Evolutionary conservation across 78 protist genomes (phyloP), one percentile per base, ranked within the genome.

Genomic region (Planoprotostelium fungivorum): DNA sequence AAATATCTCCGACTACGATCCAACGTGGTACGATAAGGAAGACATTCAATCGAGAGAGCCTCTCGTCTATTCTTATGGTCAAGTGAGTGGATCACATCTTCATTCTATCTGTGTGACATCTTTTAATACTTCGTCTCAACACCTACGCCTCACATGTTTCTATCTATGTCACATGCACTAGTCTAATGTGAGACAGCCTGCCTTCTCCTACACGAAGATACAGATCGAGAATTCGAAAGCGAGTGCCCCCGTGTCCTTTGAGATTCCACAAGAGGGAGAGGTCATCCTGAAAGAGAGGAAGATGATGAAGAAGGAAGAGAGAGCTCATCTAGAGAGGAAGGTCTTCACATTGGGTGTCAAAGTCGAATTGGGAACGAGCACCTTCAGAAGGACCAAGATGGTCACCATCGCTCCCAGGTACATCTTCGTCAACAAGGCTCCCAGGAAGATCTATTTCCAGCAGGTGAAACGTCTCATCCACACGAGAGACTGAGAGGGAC

Each of bases 381-480:
- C 86, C 36, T 37, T 92, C 23, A 87, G 87, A 84, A 63, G 92
- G 34, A 92, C 94, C 0, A 93, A 90, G 37, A 89, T 90, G 95
- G 95, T 93, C 0, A 90, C 92, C 25, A 88, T 93, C 5, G 89
- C 90, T 63, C 90, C 84, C 38, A 85, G 89, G 37, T 93, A 89
- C 39, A 86, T 93, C 29, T 38, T 93, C 28, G 34, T 63, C 0
- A 93, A 93, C 35, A 31, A 31, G n/a, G 89, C 90, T 34, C 38
- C 90, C 37, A 34, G 34, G 23, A 36, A 38, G 23, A 84, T 93
- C 29, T n/a, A 89, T 23, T 36, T 87, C 38, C 51, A 88, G 35
- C 95, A 93, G 86, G 85, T 39, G 29, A 23, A 10, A n/a, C n/a
- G n/a, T n/a, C n/a, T n/a, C n/a, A n/a, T n/a, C n/a, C n/a, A n/a